Conservation (phyloP, 164 flowering plant species). For the Saururus chinensis region DNA sequence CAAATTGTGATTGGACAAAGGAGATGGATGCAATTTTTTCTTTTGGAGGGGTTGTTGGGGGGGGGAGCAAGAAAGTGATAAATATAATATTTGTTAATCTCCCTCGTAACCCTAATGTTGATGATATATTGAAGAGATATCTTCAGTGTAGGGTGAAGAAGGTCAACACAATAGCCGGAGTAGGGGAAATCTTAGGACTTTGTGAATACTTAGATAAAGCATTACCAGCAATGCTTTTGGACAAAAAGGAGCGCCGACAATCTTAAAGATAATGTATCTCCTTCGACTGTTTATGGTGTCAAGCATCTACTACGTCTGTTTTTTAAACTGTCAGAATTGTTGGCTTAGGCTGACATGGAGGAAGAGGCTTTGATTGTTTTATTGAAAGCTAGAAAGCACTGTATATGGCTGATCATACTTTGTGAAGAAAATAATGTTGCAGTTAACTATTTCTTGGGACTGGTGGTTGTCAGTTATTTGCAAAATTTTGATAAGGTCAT, state of each 20-base stretch:
- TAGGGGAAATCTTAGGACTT: slow-evolving; percentile 57
- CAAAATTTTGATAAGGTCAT: no score
- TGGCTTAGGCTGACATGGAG: slow-evolving; percentile 71
- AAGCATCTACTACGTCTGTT: slow-evolving; percentile 87
- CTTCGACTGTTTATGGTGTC: slow-evolving; percentile 81
- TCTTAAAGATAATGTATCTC: slow-evolving; percentile 40
- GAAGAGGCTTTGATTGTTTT: slow-evolving; percentile 47
- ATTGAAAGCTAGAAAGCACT: not conserved
- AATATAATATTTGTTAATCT: slow-evolving; percentile 81
- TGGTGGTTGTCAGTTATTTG: no score
- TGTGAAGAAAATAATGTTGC: no score
- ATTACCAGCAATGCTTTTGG: slow-evolving; percentile 63
- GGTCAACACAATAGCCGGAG: slow-evolving; percentile 40
- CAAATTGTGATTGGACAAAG: no score
- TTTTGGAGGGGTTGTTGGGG: no score
- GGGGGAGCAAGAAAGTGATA: no score
- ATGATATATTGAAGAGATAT: slow-evolving; percentile 59
- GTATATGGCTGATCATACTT: not conserved
- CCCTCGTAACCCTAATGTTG: slow-evolving; percentile 68
- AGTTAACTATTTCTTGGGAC: no score
- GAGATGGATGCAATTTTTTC: no score
- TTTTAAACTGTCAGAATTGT: slow-evolving; percentile 82
- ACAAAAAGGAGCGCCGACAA: slow-evolving; percentile 68
- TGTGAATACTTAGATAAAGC: slow-evolving; percentile 77
- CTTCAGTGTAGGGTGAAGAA: slow-evolving; percentile 57